Base-by-base conservation (phyloP, 2,329 filamentous ascomycete species). In the Hortaea werneckii region DNA sequence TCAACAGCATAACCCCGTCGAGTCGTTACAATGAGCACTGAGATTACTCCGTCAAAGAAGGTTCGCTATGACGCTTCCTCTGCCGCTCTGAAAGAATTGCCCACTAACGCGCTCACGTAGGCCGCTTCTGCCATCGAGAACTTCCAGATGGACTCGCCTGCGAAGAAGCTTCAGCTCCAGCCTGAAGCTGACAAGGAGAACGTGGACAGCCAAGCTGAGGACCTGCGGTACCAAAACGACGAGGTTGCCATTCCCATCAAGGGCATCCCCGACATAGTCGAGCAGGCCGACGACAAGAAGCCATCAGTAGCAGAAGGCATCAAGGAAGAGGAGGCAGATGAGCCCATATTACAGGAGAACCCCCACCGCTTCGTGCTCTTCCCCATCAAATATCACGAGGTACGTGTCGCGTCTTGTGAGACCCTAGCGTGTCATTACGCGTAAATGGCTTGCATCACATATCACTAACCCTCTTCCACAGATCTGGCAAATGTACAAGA, bases 401-500 rank as follows among this genome's bases (percentile, higher is more conserved):
- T 95, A 72, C 70, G 87, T 78, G 27, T 41, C 41, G 28, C 28
- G 71, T 73, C 71, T 68, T 64, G 68, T 57, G 35, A 42, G 35
- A 9, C 32, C 84, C 84, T 82, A 83, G 87, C 76, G 76, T 27
- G 41, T 29, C 32, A 12, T 11, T 46, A 59, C 58, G 58, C 59
- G 59, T 61, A 50, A 56, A 50, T 55, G 50, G 37, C 35, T 50
- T 46, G 48, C 44, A 20, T 8, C 27, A 27, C 39, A 46, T 32
- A 41, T 26, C 44, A 55, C 42, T 12, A 28, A 41, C 37, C 11
- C 44, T 20, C n/a, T 41, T 12, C 50, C 54, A 65, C 59, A 95
- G 89, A 94, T 95, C 70, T 98, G 92, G 92, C 90, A 96, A 71
- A 96, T 96, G 90, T 98, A 98, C 81, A 98, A 98, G 82, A 96